Base-by-base conservation (phyloP, 2,329 filamentous ascomycete species). In the Torrubiella hemipterigena region DNA sequence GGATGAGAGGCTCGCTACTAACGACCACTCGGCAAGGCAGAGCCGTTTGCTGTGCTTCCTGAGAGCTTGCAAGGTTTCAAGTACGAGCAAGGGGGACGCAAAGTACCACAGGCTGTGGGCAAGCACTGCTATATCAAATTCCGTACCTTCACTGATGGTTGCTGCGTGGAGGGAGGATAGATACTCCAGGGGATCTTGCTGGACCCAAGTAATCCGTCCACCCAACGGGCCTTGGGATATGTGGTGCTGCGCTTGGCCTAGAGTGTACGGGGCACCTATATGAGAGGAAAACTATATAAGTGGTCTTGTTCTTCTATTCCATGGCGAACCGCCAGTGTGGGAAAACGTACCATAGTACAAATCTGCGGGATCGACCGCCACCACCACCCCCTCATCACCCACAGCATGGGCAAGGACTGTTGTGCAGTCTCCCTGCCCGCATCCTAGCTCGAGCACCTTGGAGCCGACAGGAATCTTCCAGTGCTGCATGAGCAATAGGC, bases 401-500 rank as follows among this genome's bases (percentile, higher is more conserved):
- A 67, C 55, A 15, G 34, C 54, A 42, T 54, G 42, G 24, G 67
- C 68, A 15, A 73, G 57, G 7, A 59, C 61, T 12, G 59, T 52
- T 2, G 69, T 71, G 40, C 59, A 63, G 40, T 67, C 65, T 4
- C 68, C 69, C 39, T 73, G 69, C 3, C 68, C 69, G 45, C 68
- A 72, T 26, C 67, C 69, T 17, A 73, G 42, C 42, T 73, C 69
- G 2, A 73, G 52, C 7, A 70, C 44, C 5, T 51, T 54, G 12
- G 51, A 49, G 33, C 57, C 56, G 1, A 50, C 42, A 3, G 30
- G 6, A 28, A 59, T 49, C 17, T 38, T 35, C 51, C 50, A 60
- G 19, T 38, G 33, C 12, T 48, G 36, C 11, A 51, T 30, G 3
- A 58, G 43, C 4, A 34, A 27, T 8, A 54, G 41, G 15, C 55